Evolutionary conservation across 257 asterid genomes (phyloP).

Genomic region (Solanum rostratum): DNA sequence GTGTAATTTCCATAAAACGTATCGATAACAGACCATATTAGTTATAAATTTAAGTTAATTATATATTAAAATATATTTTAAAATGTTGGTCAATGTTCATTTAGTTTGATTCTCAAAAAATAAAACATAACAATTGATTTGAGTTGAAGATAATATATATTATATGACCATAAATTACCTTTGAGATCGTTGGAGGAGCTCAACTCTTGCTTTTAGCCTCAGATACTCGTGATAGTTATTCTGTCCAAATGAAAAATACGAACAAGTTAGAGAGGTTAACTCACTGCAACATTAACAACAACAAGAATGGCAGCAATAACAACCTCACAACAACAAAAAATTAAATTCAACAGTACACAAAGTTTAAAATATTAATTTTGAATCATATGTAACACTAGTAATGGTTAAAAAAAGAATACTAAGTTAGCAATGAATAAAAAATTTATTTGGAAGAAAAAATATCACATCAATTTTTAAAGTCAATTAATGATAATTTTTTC

Average conservation of each 20-base stretch:
- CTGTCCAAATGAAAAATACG: not conserved
- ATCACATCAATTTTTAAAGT: too few species aligned
- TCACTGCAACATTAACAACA: too few species aligned
- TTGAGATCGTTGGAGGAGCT: conserved; percentile 24
- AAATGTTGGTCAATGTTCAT: not conserved
- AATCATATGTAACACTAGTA: too few species aligned
- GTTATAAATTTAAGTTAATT: not conserved
- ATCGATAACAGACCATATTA: not conserved
- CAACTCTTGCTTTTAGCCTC: conserved; percentile 27
- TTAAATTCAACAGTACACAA: too few species aligned
- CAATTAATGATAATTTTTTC: too few species aligned
- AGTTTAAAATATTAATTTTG: too few species aligned
- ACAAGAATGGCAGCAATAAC: too few species aligned
- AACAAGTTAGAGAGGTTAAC: not conserved
- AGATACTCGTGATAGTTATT: conserved; percentile 19
- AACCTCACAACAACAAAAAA: too few species aligned
- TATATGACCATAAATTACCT: conserved; percentile 3
- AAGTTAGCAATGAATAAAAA: too few species aligned
- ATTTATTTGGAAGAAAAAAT: too few species aligned
- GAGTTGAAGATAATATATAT: not conserved
- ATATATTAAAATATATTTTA: not conserved
- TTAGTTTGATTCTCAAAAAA: not conserved
- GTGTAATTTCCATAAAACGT: not conserved
- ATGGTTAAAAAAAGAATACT: too few species aligned
- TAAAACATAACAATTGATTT: too few species aligned